A percentile compares a stretch with the other conserved stretches of the same genome.
Conservation (phyloP, 169 alveolate genomes). For the Fabrea salina region DNA sequence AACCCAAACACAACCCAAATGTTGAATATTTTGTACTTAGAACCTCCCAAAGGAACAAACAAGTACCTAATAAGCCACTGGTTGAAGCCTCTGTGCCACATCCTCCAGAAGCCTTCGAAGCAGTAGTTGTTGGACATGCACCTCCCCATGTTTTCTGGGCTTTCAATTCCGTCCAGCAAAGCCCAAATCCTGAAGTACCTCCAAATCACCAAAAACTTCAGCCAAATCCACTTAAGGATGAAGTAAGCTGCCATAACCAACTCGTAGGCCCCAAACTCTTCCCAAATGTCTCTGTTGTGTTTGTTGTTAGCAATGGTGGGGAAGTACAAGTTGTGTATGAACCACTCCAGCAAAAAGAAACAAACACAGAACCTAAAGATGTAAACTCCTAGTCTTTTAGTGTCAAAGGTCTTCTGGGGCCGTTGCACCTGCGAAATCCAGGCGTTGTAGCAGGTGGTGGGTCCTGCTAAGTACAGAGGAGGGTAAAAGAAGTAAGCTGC, state of each 20-base stretch:
- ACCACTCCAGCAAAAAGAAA: constrained; percentile 48
- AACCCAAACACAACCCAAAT: constrained; percentile 72
- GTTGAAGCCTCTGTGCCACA: constrained; percentile 82
- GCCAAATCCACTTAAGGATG: constrained; percentile 66
- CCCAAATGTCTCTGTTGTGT: constrained; percentile 37
- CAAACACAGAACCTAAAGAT: constrained; percentile 39
- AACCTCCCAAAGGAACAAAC: constrained; percentile 71
- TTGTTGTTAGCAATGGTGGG: constrained; percentile 49
- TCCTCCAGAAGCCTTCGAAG: constrained; percentile 79
- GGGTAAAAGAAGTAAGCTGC: constrained; percentile 63
- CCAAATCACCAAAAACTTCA: constrained; percentile 73
- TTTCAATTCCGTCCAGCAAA: constrained; percentile 61
- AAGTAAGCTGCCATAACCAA: constrained; percentile 29
- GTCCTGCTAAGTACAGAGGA: constrained; percentile 77
- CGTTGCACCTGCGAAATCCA: constrained; percentile 51
- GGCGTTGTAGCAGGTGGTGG: constrained; percentile 62
- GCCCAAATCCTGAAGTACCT: constrained; percentile 71
- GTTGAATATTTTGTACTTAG: constrained; percentile 52
- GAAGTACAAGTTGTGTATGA: constrained; percentile 49
- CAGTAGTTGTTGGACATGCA: constrained; percentile 74
- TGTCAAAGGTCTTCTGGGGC: constrained; percentile 33
- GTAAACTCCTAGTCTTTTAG: constrained; percentile 41
- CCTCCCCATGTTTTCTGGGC: constrained; percentile 79
- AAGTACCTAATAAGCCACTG: constrained; percentile 74
- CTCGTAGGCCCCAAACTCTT: constrained; percentile 26